phyloP scores from a whole-genome alignment of 768 basidiomycete genomes.

The Phanerodontia chrysosporium region DNA sequence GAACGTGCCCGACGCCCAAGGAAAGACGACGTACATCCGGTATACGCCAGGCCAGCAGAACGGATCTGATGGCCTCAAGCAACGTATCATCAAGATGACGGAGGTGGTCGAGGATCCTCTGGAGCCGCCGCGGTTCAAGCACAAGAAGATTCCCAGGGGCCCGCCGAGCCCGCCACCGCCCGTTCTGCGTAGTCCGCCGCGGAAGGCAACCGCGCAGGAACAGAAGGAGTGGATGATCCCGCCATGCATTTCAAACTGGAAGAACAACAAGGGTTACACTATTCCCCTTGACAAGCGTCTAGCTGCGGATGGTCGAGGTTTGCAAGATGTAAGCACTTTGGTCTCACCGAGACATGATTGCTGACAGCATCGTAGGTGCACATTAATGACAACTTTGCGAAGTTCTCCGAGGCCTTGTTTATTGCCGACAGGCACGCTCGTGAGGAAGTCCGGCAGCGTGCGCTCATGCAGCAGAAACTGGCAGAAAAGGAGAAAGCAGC shows the following conservation, averaged over 20 bases:
- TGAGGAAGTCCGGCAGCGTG: conserved; percentile 93
- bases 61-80: conserved; percentile 68
- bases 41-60: conserved; percentile 94
- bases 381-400: conserved; percentile 99
- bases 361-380: conserved; percentile 57
- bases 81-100: conserved; percentile 98
- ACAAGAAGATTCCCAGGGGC: conserved; percentile 97
- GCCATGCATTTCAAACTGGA: conserved; percentile 99
- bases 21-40: conserved; percentile 86
- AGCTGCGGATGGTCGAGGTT: conserved; percentile 95
- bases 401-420: conserved; percentile 94
- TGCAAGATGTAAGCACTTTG: conserved; percentile 79
- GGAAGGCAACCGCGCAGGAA: conserved; percentile 93
- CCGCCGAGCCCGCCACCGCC: conserved; percentile 96
- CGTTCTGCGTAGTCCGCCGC: conserved; percentile 89
- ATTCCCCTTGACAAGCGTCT: conserved; percentile 97
- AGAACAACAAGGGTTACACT: conserved; percentile 99
- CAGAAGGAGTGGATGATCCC: conserved; percentile 99
- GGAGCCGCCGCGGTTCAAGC: conserved; percentile 96
- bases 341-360: not conserved
- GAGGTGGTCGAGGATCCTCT: conserved; percentile 97
- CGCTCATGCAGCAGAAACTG: conserved; percentile 98
- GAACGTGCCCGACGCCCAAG: conserved; percentile 81
- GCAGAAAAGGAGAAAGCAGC: conserved; percentile 96
- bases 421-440: conserved; percentile 96